Conservation (phyloP, 768 basidiomycete genomes). For the Sporobolomyces phaffii region DNA sequence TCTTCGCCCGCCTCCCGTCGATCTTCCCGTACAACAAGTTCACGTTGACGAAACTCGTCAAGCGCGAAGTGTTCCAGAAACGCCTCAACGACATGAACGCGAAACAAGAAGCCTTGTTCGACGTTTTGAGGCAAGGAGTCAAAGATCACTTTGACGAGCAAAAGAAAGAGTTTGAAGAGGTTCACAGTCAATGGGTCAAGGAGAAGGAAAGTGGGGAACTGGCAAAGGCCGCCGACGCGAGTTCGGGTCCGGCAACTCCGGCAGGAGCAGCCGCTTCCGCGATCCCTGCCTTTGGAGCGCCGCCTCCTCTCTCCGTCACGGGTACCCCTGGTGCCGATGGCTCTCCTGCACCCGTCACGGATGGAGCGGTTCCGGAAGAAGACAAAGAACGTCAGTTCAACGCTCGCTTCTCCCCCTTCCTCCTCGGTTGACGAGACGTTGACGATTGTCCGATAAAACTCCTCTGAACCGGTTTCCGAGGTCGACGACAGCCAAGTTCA, state of each 20-base stretch:
- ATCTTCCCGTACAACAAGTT: conserved; percentile 93
- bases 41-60: conserved; percentile 96
- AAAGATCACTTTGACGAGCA: conserved; percentile 61
- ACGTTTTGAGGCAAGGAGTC: conserved; percentile 59
- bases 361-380: conserved; percentile 23
- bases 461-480: no score
- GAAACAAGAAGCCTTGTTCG: conserved; percentile 64
- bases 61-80: conserved; percentile 73
- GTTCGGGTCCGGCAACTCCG: conserved; percentile 5
- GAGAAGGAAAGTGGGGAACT: not conserved
- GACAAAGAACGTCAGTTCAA: conserved; percentile 33
- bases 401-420: conserved; percentile 13
- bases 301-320: not conserved
- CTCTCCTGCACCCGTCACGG: conserved; percentile 19
- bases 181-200: not conserved
- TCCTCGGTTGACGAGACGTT: not conserved
- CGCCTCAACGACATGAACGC: conserved; percentile 63
- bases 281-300: not conserved
- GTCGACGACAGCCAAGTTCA: conserved; percentile 55
- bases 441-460: no score
- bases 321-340: not conserved
- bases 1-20: conserved; percentile 78
- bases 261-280: not conserved
- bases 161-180: conserved; percentile 51
- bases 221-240: not conserved